phyloP scores from a whole-genome alignment of 768 basidiomycete genomes.

The Tricholoma furcatifolium region DNA sequence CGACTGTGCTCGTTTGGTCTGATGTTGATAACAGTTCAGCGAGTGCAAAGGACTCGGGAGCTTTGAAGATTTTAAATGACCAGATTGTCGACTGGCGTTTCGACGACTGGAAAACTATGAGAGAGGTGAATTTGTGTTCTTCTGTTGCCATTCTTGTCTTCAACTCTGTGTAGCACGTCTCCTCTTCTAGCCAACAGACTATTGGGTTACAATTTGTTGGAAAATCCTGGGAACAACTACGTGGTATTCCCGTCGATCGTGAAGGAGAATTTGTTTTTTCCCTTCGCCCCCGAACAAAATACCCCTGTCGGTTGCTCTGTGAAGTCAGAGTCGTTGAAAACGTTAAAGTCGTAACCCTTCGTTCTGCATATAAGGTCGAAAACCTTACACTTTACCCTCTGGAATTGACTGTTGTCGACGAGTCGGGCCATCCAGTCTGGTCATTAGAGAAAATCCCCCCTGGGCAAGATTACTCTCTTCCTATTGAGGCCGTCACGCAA shows the following conservation, averaged over 20 bases:
- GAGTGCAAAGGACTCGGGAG: conserved; percentile 44
- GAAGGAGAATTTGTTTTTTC: conserved; percentile 91
- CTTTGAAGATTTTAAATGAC: conserved; percentile 67
- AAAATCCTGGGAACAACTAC: conserved; percentile 86
- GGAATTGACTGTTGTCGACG: conserved; percentile 88
- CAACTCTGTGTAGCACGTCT: conserved; percentile 47
- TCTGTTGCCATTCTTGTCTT: neutral
- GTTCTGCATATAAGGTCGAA: conserved; percentile 90
- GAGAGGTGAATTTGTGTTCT: conserved; percentile 61
- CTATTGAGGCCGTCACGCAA: conserved; percentile 84
- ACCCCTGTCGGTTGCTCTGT: conserved; percentile 79
- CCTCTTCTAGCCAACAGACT: conserved; percentile 73
- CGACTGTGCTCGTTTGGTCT: conserved; percentile 82
- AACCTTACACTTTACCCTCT: conserved; percentile 90
- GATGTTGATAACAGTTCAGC: conserved; percentile 58
- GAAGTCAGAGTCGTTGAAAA: conserved; percentile 89
- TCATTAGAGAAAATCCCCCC: conserved; percentile 88
- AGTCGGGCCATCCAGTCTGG: conserved; percentile 76
- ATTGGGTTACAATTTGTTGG: conserved; percentile 84
- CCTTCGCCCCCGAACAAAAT: conserved; percentile 77
- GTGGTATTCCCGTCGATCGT: conserved; percentile 86
- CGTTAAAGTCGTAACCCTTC: conserved; percentile 90
- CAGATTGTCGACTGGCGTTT: conserved; percentile 92
- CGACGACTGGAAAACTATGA: conserved; percentile 91
- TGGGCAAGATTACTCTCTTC: conserved; percentile 84